These are phyloP conservation scores for Neurospora tetrasperma DNA, from an alignment of 495 filamentous ascomycete genomes.

Conservation along the genomic window DNA sequence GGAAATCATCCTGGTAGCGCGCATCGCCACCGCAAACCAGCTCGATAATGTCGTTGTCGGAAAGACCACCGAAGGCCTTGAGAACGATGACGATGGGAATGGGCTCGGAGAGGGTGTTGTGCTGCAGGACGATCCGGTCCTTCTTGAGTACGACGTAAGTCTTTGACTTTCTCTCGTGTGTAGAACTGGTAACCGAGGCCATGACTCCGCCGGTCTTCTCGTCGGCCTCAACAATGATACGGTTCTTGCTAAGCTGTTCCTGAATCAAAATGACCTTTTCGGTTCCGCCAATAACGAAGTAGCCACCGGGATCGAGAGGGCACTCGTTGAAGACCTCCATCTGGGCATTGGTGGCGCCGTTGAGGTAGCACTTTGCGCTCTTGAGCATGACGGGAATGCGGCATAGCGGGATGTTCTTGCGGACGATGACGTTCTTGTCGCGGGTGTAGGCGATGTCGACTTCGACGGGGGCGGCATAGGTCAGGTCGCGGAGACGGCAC, in stretches of 20 bases:
- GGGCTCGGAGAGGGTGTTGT: conserved; percentile 86
- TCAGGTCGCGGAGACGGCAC: conserved; percentile 89
- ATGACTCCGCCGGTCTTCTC: conserved; percentile 84
- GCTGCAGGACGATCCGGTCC: conserved; percentile 75
- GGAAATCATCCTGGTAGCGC: conserved; percentile 84
- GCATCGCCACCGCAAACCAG: conserved; percentile 76
- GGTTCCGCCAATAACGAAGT: conserved; percentile 78
- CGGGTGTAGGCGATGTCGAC: conserved; percentile 83
- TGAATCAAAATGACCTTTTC: conserved; percentile 98
- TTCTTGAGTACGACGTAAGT: conserved; percentile 91
- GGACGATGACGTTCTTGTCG: conserved; percentile 57
- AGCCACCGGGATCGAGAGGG: conserved; percentile 89
- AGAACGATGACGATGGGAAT: conserved; percentile 86
- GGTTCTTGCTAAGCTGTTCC: conserved; percentile 96
- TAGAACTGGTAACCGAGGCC: conserved; percentile 96
- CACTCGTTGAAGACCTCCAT: conserved; percentile 90
- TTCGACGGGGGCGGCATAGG: conserved; percentile 83
- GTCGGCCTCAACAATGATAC: conserved; percentile 91
- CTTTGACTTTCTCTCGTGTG: conserved; percentile 94
- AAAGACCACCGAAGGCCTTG: conserved; percentile 87
- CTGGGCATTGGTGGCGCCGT: conserved; percentile 64
- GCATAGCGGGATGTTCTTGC: conserved; percentile 67
- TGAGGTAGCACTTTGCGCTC: conserved; percentile 82
- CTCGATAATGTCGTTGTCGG: conserved; percentile 86
- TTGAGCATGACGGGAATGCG: conserved; percentile 93